A percentile compares a stretch with the other conserved stretches of the same genome.
Conservation (phyloP, 768 basidiomycete genomes). For the Amanita molliuscula region DNA sequence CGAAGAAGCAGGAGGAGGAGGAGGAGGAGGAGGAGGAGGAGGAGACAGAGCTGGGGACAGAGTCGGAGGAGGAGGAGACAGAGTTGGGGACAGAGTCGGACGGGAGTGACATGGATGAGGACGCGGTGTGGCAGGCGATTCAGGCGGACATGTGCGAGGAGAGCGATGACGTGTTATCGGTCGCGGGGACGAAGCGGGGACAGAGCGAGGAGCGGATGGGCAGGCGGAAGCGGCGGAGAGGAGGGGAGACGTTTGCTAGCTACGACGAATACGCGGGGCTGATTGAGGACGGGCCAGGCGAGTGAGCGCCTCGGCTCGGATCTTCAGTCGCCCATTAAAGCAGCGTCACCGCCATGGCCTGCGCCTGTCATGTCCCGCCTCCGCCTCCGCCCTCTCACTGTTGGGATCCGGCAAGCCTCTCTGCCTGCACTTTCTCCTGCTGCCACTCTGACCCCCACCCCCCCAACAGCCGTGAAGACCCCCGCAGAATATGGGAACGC, state of each 20-base stretch:
- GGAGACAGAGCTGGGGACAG: constrained; percentile 31
- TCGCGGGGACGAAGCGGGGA: constrained; percentile 45
- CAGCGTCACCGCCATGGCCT: background rate
- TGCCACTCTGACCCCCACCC: background rate
- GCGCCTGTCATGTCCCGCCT: background rate
- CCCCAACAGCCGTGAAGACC: constrained; percentile 57
- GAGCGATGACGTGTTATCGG: constrained; percentile 23
- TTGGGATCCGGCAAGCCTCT: constrained; percentile 21
- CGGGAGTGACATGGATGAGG: no score
- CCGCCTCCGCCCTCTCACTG: constrained; percentile 11
- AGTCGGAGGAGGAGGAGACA: constrained; percentile 29
- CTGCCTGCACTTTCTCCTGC: background rate
- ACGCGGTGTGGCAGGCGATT: constrained; percentile 92
- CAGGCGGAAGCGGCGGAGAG: constrained; percentile 58
- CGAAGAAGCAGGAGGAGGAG: constrained; percentile 25
- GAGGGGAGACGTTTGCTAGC: constrained; percentile 73
- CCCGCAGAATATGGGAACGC: constrained; percentile 76
- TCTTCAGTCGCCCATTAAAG: constrained; percentile 11
- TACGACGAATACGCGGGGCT: constrained; percentile 81
- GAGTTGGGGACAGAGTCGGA: constrained; percentile 10
- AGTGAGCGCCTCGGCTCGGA: constrained; percentile 16
- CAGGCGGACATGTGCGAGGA: constrained; percentile 46
- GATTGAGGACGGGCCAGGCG: constrained; percentile 56
- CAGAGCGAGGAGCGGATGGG: constrained; percentile 25
- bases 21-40: constrained; percentile 24